Conservation (phyloP, 2,329 filamentous ascomycete genomes). For the Epicoccum nigrum region DNA sequence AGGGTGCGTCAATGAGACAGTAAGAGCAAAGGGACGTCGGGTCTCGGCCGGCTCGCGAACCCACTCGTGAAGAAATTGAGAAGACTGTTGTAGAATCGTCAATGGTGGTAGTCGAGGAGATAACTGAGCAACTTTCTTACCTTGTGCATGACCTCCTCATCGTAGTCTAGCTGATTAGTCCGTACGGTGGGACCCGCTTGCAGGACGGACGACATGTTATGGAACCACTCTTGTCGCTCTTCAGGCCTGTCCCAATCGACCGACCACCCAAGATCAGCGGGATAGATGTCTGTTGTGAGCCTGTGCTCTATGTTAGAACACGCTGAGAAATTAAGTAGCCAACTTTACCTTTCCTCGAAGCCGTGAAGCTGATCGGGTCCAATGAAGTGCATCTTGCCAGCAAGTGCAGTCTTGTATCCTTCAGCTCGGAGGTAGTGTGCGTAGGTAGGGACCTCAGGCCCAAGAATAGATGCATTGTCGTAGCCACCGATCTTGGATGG, state of each 20-base stretch:
- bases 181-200: slow-evolving; percentile 87
- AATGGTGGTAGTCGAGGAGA: slow-evolving; percentile 67
- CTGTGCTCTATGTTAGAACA: slow-evolving; percentile 49
- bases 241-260: slow-evolving; percentile 94
- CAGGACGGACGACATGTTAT: slow-evolving; percentile 91
- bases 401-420: slow-evolving; percentile 88
- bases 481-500: slow-evolving; percentile 91
- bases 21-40: slow-evolving; percentile 80
- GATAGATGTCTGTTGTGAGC: slow-evolving; percentile 94
- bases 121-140: slow-evolving; percentile 23
- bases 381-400: slow-evolving; percentile 97
- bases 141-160: slow-evolving; percentile 94
- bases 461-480: slow-evolving; percentile 87
- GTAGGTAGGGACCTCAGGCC: slow-evolving; percentile 85
- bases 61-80: slow-evolving; percentile 88
- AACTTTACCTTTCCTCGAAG: slow-evolving; percentile 70
- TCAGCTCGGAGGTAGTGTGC: slow-evolving; percentile 85
- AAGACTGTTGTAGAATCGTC: slow-evolving; percentile 60
- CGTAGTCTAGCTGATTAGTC: slow-evolving; percentile 94
- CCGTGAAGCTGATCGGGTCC: slow-evolving; percentile 89
- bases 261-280: slow-evolving; percentile 90
- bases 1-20: slow-evolving; percentile 90
- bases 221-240: slow-evolving; percentile 85
- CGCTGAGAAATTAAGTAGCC: neutral
- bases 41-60: slow-evolving; percentile 76